phyloP scores from a whole-genome alignment of 768 basidiomycete species.

The Sistotremastrum suecicum region DNA sequence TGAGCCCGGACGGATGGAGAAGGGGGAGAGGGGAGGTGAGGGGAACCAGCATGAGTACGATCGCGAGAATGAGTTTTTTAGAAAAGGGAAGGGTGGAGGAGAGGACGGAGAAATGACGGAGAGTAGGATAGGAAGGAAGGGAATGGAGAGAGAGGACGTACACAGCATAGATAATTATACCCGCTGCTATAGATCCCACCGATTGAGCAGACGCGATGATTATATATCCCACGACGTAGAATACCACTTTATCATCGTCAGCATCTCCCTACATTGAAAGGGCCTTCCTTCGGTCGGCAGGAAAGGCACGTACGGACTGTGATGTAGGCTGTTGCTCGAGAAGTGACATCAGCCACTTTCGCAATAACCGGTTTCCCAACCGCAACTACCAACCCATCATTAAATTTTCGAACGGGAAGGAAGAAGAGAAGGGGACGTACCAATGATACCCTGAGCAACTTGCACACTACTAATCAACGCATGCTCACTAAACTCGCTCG shows the following conservation, averaged over 20 bases:
- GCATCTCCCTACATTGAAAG: background rate
- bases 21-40: no score
- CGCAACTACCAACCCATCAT: conserved; percentile 26
- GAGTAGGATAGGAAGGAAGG: no score
- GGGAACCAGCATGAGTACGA: no score
- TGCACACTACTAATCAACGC: conserved; percentile 42
- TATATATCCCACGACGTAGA: conserved; percentile 45
- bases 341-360: conserved; percentile 57
- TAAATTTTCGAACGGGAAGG: no score
- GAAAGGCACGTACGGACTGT: conserved; percentile 32
- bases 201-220: conserved; percentile 37
- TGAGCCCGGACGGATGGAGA: no score
- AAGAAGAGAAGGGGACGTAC: conserved; percentile 20
- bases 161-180: conserved; percentile 45
- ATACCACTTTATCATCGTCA: conserved; percentile 23
- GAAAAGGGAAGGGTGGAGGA: no score
- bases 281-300: background rate
- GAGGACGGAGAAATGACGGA: no score
- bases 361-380: conserved; percentile 58
- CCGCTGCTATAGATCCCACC: conserved; percentile 32
- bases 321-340: conserved; percentile 49
- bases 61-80: no score
- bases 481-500: conserved; percentile 37
- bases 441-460: conserved; percentile 38
- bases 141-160: conserved; percentile 14